Conservation (phyloP, 2,329 filamentous ascomycete genomes). For the Biscogniauxia mediterranea region DNA sequence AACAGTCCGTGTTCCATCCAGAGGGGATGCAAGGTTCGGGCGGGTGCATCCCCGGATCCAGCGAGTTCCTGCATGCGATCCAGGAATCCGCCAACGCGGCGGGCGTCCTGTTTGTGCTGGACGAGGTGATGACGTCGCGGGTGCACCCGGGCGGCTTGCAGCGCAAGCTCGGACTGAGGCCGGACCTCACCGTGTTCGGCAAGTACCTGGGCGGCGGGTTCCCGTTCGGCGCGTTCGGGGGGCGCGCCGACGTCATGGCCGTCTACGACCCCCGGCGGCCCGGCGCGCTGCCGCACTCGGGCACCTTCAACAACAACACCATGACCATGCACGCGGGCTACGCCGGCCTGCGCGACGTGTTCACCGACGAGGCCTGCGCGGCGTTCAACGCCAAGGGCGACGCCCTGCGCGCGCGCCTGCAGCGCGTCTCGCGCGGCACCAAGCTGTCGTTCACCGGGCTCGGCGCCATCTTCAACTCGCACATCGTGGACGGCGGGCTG, state of each 20-base stretch:
- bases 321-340: constrained; percentile 49
- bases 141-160: constrained; percentile 49
- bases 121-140: constrained; percentile 70
- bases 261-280: constrained; percentile 45
- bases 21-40: constrained; percentile 58
- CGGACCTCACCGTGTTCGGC: constrained; percentile 63
- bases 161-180: constrained; percentile 41
- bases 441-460: constrained; percentile 26
- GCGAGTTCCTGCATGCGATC: constrained; percentile 52
- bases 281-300: constrained; percentile 45
- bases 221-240: constrained; percentile 66
- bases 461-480: constrained; percentile 26
- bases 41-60: constrained; percentile 51
- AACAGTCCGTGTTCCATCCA: not conserved
- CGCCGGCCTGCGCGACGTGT: constrained; percentile 28
- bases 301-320: constrained; percentile 64
- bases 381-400: constrained; percentile 29
- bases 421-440: constrained; percentile 16
- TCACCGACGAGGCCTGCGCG: constrained; percentile 25
- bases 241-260: constrained; percentile 56
- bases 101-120: constrained; percentile 62
- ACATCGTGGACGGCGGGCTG: constrained; percentile 30
- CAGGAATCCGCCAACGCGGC: constrained; percentile 44
- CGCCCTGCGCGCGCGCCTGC: constrained; percentile 20
- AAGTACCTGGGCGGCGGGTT: constrained; percentile 68